Evolutionary conservation across 2,329 filamentous ascomycete species (phyloP), one percentile per base, ranked within the genome.

Genomic region (Beauveria sp.): DNA sequence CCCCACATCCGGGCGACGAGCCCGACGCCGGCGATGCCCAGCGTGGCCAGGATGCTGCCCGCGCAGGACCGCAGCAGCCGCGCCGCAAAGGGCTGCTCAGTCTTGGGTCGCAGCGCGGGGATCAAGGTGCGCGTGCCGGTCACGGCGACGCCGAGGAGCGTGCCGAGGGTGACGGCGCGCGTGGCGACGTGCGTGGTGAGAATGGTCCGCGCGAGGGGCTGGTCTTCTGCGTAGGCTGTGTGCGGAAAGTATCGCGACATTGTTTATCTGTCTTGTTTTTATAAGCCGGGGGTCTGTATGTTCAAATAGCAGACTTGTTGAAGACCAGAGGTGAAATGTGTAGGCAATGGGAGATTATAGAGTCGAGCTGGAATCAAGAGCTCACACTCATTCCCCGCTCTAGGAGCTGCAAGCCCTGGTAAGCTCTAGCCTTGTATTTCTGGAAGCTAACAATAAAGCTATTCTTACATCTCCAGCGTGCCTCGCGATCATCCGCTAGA

Each of bases 141-240:
- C 56, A 76, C 66, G 50, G 76, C 67, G 8, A 76, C 69, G 51
- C 78, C 78, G 67, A 86, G 62, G 55, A 83, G 70, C 47, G 82
- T 72, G 63, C 83, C 85, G 14, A 77, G 70, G 61, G 82, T 81
- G 63, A 85, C 72, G 63, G 76, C 80, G 45, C 85, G 81, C 52
- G 80, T 80, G 52, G 85, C 74, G 65, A 86, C 81, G 72, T 89
- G 86, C 0, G 78, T 75, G 61, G 78, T 78, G 63, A 89, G 82
- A 66, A 88, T 83, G 4, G 79, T 75, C 63, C 74, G 75, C 8
- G 79, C 68, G 63, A 79, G 73, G 38, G 80, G 79, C 66, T 89
- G 86, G 69, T 88, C 86, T 73, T 89, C 86, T 34, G 84, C 84
- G 70, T 85, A 85, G 56, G 76, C 64, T 5, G 83, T 62, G 67